phyloP scores from a whole-genome alignment of 2,329 filamentous ascomycete genomes.

The Verticillium klebahnii region DNA sequence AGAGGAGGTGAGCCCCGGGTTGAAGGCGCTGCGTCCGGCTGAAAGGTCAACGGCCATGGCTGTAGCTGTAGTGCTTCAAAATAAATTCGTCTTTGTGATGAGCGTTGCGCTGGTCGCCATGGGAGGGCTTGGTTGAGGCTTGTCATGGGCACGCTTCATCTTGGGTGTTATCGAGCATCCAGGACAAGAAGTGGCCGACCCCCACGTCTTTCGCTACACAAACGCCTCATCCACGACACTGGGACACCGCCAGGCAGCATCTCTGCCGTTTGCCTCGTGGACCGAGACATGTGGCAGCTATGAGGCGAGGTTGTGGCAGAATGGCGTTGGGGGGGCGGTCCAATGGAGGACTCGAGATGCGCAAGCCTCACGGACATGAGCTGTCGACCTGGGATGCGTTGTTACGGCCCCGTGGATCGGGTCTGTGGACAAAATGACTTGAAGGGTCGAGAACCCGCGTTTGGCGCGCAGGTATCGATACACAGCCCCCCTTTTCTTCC shows the following conservation, averaged over 20 bases:
- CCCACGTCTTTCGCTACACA: not conserved
- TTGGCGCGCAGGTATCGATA: not conserved
- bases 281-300: constrained; percentile 1
- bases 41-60: not conserved
- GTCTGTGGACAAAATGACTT: not conserved
- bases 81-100: not conserved
- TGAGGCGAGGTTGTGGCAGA: constrained; percentile 2
- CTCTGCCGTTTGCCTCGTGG: not conserved
- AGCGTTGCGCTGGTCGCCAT: not conserved
- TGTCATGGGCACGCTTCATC: not conserved
- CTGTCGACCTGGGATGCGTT: not conserved
- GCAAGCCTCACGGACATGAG: not conserved
- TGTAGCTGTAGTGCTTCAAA: not conserved
- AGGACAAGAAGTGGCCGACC: not conserved
- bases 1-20: not conserved
- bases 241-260: not conserved
- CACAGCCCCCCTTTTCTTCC: not conserved
- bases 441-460: not conserved
- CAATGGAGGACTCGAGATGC: not conserved
- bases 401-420: not conserved
- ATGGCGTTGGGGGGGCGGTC: not conserved
- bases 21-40: not conserved
- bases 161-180: not conserved
- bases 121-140: not conserved
- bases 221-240: not conserved